Evolutionary conservation across 2,329 filamentous ascomycete genomes (phyloP).

Genomic region (Alternaria angustiovoidea): DNA sequence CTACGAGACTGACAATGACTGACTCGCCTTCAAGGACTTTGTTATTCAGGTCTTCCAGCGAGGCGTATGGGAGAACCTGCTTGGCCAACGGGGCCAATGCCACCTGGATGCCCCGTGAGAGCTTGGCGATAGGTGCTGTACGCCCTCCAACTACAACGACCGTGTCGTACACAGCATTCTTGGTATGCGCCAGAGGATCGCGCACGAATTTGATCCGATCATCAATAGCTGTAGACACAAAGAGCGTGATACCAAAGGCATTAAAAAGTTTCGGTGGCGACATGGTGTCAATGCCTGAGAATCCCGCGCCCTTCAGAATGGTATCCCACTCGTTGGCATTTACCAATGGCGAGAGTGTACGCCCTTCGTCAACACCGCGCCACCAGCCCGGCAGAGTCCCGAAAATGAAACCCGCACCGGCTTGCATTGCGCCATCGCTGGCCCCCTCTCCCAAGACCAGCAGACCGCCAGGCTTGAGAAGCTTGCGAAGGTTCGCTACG

Average conservation of each 20-base stretch:
- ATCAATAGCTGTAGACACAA: conserved; percentile 8
- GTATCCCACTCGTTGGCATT: conserved; percentile 29
- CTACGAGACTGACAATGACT: conserved; percentile 4
- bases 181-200: not conserved
- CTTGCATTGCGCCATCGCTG: not conserved
- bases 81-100: not conserved
- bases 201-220: conserved; percentile 7
- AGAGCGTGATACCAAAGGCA: not conserved
- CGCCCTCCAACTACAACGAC: not conserved
- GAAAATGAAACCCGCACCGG: conserved; percentile 34
- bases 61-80: not conserved
- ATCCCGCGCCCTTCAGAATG: not conserved
- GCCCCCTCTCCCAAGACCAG: conserved; percentile 46
- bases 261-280: not conserved
- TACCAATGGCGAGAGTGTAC: not conserved
- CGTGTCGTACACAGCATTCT: not conserved
- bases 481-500: conserved; percentile 16
- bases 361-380: conserved; percentile 28
- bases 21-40: not conserved
- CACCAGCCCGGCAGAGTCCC: conserved; percentile 54
- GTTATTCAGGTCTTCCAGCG: not conserved
- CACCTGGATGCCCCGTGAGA: not conserved
- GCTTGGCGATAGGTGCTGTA: not conserved
- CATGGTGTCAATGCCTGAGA: conserved; percentile 14
- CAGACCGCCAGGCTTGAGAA: conserved; percentile 53